These are phyloP conservation scores for Pseudogymnoascus sp. DNA, from an alignment of 2,329 filamentous ascomycete genomes.

Conservation along the genomic window DNA sequence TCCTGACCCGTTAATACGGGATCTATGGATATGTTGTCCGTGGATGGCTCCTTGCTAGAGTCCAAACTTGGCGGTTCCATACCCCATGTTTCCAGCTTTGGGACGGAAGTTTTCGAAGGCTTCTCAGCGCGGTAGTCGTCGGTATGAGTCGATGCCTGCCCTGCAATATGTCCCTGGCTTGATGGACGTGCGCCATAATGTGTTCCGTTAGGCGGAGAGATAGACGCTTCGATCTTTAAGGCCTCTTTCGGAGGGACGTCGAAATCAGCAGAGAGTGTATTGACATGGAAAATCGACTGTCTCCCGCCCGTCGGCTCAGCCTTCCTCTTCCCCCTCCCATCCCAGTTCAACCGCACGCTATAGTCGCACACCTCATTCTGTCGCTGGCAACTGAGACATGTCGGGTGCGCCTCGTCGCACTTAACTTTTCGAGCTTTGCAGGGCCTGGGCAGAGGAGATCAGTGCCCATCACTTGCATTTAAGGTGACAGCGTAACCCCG, in stretches of 20 bases:
- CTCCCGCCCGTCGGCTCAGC: constrained; percentile 27
- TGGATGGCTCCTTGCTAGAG: background rate
- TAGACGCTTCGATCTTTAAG: background rate
- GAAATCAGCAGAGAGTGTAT: background rate
- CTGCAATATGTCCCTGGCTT: background rate
- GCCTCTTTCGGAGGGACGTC: background rate
- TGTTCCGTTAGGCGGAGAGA: background rate
- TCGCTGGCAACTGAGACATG: constrained; percentile 64
- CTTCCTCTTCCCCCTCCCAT: constrained; percentile 58
- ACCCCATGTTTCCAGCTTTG: background rate
- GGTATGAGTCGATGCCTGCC: background rate
- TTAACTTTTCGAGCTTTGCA: constrained; percentile 76
- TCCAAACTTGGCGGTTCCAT: background rate
- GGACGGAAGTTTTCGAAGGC: background rate
- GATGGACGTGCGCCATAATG: background rate
- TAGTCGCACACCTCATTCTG: constrained; percentile 72
- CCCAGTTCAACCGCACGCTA: constrained; percentile 74
- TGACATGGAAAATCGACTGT: background rate
- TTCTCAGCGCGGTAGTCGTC: background rate
- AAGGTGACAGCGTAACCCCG: background rate
- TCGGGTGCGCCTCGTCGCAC: constrained; percentile 71
- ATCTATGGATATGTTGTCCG: constrained; percentile 15
- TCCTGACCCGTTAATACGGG: constrained; percentile 14
- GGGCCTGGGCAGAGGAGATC: constrained; percentile 44
- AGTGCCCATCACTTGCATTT: constrained; percentile 11